phyloP scores from a whole-genome alignment of 148 eudicot genomes.

The Silene uniflora region DNA sequence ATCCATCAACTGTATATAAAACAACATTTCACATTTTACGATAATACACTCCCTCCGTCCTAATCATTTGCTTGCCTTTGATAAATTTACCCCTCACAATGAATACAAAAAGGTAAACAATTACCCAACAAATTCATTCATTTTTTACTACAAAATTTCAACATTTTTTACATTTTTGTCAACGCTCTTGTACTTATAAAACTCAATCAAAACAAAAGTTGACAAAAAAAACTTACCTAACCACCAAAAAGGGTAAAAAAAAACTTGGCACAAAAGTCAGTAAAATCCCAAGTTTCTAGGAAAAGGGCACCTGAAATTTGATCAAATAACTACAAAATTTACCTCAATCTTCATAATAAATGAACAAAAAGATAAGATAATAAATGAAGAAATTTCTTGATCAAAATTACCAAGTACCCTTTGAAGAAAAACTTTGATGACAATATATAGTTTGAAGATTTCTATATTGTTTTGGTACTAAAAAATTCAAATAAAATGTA shows the following conservation, averaged over 20 bases:
- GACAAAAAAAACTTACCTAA: conserved; percentile 26
- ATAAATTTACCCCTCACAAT: too few species aligned
- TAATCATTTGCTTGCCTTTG: too few species aligned
- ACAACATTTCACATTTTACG: neutral
- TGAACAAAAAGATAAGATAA: neutral
- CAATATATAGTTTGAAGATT: conserved; percentile 1
- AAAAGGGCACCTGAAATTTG: conserved; percentile 3
- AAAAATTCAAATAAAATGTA: conserved; percentile 9
- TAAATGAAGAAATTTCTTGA: conserved; percentile 16
- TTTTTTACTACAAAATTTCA: neutral
- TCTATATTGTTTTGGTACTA: conserved; percentile 1
- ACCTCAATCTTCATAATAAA: neutral
- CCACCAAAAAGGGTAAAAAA: conserved; percentile 19
- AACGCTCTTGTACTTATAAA: conserved; percentile 17
- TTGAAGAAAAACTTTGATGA: conserved; percentile 1
- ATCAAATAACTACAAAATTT: conserved; percentile 14
- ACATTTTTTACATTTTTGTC: conserved; percentile 21
- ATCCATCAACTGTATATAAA: neutral
- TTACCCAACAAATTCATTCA: neutral
- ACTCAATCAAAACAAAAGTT: conserved; percentile 11
- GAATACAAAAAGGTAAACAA: too few species aligned
- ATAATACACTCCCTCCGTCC: too few species aligned
- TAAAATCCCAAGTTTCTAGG: conserved; percentile 29
- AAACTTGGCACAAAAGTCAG: conserved; percentile 2
- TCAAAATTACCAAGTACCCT: conserved; percentile 24